Base-by-base conservation (phyloP, 768 basidiomycete genomes). In the Tubosaeta sp. region DNA sequence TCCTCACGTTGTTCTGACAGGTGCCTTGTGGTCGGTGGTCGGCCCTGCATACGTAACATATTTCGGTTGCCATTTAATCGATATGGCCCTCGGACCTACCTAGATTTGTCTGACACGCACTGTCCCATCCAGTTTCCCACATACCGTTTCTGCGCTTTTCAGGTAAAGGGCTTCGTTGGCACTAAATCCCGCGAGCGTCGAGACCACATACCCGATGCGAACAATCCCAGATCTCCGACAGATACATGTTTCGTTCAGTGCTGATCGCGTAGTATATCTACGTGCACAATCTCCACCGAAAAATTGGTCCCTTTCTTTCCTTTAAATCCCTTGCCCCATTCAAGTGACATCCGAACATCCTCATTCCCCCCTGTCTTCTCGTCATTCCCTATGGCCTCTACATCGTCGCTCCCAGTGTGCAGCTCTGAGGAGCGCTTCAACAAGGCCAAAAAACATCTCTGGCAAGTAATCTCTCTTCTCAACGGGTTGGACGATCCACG, bases 261-360 rank as follows among this genome's bases (percentile, higher is more conserved):
- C 60, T 71, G 68, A 71, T 69, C 68, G 60, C 68, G 68, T 71
- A 68, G 66, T 71, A 65, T 69, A 71, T 71, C 69, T 71, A 69
- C 65, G 65, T 69, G 61, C 63, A 69, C 62, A 71, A 71, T 68
- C 64, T 67, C 65, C 56, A 68, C 68, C 65, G 65, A 59, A 50
- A 61, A 65, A 63, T 55, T 53, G 46, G 49, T 51, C 59, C 60
- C 46, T 53, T 56, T 64, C 48, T 33, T 53, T 60, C 66, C 55
- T 65, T 68, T 70, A 68, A 67, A 66, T 60, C 54, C 63, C 62
- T 53, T 50, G 52, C 55, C 50, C 55, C 56, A 53, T 60, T 49
- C 51, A 57, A 59, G 55, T 57, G 48, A 56, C 67, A 57, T 52
- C 47, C 49, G 51, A 57, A 60, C 64, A 46, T 62, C 59, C 57